Conservation (phyloP, 306 rosid species). For the Spatholobus suberectus region DNA sequence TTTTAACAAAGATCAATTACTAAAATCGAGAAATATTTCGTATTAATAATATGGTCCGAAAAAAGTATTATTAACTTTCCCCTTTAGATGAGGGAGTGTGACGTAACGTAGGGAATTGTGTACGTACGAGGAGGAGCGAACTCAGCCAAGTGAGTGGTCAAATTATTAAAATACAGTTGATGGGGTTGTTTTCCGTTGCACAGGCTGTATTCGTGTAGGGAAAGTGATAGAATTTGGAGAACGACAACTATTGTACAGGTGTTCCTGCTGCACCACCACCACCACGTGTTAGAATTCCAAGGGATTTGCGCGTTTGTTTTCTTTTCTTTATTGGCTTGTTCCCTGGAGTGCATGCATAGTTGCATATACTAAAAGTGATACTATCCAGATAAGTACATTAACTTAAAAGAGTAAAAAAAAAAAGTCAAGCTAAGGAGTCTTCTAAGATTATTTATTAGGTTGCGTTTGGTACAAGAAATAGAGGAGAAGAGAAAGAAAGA, state of each 20-base stretch:
- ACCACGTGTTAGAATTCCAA: constrained; percentile 18
- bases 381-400: too few species aligned
- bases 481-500: too few species aligned
- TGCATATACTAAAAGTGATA: background rate
- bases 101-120: background rate
- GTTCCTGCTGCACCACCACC: background rate
- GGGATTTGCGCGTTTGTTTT: background rate
- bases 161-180: background rate
- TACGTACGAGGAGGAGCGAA: constrained; percentile 14
- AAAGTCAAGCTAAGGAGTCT: too few species aligned
- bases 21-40: too few species aligned
- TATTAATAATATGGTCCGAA: too few species aligned
- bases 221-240: background rate
- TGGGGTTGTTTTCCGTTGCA: background rate
- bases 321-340: background rate
- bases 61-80: too few species aligned
- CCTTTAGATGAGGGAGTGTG: too few species aligned
- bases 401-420: too few species aligned
- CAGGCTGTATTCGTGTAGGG: constrained; percentile 22
- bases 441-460: too few species aligned
- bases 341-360: background rate
- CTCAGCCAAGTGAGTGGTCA: background rate
- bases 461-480: too few species aligned
- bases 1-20: too few species aligned
- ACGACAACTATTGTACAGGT: constrained; percentile 15